Conservation (phyloP, 805 yeast species). For the Kuraishia borneana region DNA sequence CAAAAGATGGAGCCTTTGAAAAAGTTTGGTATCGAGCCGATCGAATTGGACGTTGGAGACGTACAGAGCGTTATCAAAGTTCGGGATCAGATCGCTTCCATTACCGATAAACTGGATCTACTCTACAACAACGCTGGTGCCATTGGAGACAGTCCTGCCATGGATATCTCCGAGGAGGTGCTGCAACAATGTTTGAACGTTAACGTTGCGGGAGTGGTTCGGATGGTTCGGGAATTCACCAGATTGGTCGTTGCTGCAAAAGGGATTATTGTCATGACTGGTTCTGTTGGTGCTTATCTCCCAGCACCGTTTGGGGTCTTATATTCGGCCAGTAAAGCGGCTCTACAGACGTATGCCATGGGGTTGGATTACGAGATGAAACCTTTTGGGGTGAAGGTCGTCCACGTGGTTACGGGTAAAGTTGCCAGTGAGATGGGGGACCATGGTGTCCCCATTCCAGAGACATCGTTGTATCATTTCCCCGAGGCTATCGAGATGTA, state of each 20-base stretch:
- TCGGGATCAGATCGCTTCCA: constrained; percentile 26
- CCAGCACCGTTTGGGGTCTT: constrained; percentile 22
- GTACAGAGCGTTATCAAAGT: constrained; percentile 32
- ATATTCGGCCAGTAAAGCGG: constrained; percentile 27
- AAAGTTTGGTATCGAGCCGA: constrained; percentile 30
- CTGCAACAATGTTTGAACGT: constrained; percentile 13
- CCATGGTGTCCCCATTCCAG: neutral
- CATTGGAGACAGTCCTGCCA: neutral
- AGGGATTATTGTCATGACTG: constrained; percentile 26
- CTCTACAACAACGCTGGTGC: constrained; percentile 56
- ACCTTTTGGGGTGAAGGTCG: constrained; percentile 26
- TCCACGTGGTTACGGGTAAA: constrained; percentile 27
- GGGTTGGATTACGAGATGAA: constrained; percentile 22
- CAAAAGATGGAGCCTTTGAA: constrained; percentile 46
- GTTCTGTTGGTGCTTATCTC: constrained; percentile 20
- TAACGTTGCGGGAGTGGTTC: constrained; percentile 27
- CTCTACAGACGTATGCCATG: constrained; percentile 24
- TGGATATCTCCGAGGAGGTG: neutral
- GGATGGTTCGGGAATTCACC: constrained; percentile 21
- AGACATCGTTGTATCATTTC: neutral
- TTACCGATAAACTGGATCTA: constrained; percentile 41
- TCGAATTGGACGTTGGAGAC: constrained; percentile 48
- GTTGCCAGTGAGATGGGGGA: constrained; percentile 18
- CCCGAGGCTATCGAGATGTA: neutral
- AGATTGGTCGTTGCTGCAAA: constrained; percentile 19